These are phyloP conservation scores for Suillus weaverae DNA, from an alignment of 768 basidiomycete species.

Conservation along the genomic window DNA sequence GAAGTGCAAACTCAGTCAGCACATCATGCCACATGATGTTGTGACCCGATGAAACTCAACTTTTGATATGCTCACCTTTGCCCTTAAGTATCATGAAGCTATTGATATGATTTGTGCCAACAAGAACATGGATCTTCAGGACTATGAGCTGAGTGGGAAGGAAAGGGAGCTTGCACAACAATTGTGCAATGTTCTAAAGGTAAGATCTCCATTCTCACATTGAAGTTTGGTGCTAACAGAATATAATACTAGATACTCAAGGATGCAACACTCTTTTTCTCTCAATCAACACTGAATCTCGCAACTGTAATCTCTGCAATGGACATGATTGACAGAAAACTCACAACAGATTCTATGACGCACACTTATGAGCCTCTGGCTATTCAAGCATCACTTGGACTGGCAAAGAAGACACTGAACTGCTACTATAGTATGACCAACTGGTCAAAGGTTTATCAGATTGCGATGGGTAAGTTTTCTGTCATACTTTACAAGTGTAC, in stretches of 20 bases:
- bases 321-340: conserved; percentile 30
- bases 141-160: conserved; percentile 9
- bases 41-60: no score
- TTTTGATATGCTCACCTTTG: conserved; percentile 22
- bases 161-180: conserved; percentile 20
- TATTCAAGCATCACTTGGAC: conserved; percentile 5
- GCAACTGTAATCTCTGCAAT: conserved; percentile 34
- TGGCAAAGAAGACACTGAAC: conserved; percentile 25
- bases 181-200: conserved; percentile 23
- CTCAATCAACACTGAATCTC: conserved; percentile 19
- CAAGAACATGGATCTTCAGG: conserved; percentile 25
- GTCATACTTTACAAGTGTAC: background rate
- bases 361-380: background rate
- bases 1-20: background rate
- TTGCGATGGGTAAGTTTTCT: conserved; percentile 26
- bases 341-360: conserved; percentile 11
- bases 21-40: conserved; percentile 15
- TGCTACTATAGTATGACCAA: conserved; percentile 28
- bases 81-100: conserved; percentile 21
- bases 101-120: conserved; percentile 23
- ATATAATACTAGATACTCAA: conserved; percentile 19
- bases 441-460: conserved; percentile 22
- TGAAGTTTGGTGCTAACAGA: background rate
- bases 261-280: conserved; percentile 29
- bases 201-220: conserved; percentile 5